A percentile compares a stretch with the other conserved stretches of the same genome.
These are phyloP conservation scores for Ceratocystis papillata DNA, from an alignment of 2,329 filamentous ascomycete genomes.

Conservation along the genomic window DNA sequence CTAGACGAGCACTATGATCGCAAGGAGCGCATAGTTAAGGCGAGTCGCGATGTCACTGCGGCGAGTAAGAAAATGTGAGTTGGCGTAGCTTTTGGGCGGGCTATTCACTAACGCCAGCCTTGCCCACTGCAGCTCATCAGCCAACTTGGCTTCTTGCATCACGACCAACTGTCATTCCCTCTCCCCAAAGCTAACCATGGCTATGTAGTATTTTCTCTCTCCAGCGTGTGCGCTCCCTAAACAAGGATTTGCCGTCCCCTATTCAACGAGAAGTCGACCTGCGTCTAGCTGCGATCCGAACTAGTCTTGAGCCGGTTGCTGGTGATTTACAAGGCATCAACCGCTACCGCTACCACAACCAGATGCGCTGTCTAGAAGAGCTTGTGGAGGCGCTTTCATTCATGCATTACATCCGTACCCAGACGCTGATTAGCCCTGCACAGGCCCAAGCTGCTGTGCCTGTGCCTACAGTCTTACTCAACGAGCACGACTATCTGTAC, in stretches of 20 bases:
- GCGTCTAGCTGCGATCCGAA: constrained; percentile 59
- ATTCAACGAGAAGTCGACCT: constrained; percentile 60
- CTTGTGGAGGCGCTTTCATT: constrained; percentile 88
- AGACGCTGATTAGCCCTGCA: constrained; percentile 59
- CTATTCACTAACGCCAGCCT: background rate
- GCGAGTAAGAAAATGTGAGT: constrained; percentile 89
- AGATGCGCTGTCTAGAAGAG: constrained; percentile 83
- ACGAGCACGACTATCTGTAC: constrained; percentile 75
- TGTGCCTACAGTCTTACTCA: constrained; percentile 40
- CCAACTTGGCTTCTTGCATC: too few relatives aligned
- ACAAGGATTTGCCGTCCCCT: constrained; percentile 52
- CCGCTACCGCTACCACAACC: constrained; percentile 66
- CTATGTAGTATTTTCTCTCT: constrained; percentile 33
- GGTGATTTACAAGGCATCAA: constrained; percentile 69
- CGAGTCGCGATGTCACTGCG: constrained; percentile 82
- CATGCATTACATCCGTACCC: constrained; percentile 70
- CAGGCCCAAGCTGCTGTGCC: constrained; percentile 45
- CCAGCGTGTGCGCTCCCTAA: constrained; percentile 48
- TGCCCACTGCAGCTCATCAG: background rate
- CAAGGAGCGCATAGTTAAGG: constrained; percentile 79
- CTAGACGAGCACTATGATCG: constrained; percentile 92
- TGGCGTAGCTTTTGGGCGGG: background rate
- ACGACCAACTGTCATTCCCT: background rate
- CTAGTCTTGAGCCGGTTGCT: constrained; percentile 55
- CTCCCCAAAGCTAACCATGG: background rate